These are phyloP conservation scores for Ormosia semicastrata DNA, from an alignment of 306 rosid genomes.

Conservation along the genomic window DNA sequence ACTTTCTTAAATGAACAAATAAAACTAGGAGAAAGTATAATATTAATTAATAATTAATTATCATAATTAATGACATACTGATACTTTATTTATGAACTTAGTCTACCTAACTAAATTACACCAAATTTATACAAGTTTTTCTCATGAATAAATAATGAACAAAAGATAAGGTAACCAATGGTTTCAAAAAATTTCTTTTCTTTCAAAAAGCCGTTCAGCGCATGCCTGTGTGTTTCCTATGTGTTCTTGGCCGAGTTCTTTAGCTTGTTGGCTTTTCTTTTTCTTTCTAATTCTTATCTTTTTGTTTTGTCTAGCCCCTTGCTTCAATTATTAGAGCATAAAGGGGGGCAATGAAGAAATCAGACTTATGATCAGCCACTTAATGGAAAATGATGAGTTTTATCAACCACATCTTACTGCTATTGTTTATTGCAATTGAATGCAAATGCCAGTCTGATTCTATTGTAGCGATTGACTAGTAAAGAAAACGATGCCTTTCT, in stretches of 20 bases:
- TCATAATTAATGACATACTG: no score
- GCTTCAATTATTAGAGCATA: background rate
- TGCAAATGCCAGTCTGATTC: background rate
- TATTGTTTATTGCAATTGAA: conserved; percentile 12
- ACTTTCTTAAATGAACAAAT: no score
- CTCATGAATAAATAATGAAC: background rate
- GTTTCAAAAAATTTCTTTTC: background rate
- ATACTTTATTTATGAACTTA: no score
- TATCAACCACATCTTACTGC: conserved; percentile 5
- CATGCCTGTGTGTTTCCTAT: background rate
- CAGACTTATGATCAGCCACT: conserved; percentile 1
- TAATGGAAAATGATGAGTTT: conserved; percentile 21
- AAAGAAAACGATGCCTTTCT: conserved; percentile 53
- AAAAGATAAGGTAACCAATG: background rate
- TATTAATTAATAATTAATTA: no score
- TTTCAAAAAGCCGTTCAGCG: background rate
- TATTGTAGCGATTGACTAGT: conserved; percentile 22
- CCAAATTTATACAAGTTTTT: no score
- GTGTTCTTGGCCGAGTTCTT: background rate
- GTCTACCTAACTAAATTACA: background rate
- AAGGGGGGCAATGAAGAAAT: background rate
- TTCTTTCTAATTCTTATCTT: background rate
- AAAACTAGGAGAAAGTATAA: no score
- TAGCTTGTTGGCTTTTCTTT: background rate
- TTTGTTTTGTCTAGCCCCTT: background rate